Evolutionary conservation across 306 rosid genomes (phyloP).

Genomic region (Quillaja saponaria): DNA sequence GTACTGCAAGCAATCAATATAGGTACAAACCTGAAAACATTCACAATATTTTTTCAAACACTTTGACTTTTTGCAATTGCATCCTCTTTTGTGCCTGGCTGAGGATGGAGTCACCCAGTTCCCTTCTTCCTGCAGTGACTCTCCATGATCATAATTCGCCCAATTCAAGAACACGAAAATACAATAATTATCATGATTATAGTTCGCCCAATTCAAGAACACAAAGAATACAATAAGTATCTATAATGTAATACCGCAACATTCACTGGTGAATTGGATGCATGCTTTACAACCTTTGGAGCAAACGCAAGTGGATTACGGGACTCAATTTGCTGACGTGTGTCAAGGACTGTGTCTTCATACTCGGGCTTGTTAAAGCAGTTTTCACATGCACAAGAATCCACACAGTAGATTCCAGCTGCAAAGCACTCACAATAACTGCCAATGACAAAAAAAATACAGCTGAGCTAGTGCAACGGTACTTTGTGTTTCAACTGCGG

Average conservation of each 20-base stretch:
- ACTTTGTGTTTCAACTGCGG: too few relatives aligned
- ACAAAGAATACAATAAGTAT: too few relatives aligned
- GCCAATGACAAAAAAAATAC: too few relatives aligned
- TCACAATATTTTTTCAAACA: conserved; percentile 36
- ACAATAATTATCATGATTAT: too few relatives aligned
- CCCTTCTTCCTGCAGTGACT: conserved; percentile 28
- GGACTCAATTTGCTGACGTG: conserved; percentile 17
- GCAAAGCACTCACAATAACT: too few relatives aligned
- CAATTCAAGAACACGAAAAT: too few relatives aligned
- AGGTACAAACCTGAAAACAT: conserved; percentile 36
- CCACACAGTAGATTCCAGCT: conserved; percentile 30
- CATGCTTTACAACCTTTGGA: conserved; percentile 31
- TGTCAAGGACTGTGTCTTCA: conserved; percentile 19
- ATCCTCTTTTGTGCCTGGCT: conserved; percentile 43
- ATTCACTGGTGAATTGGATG: too few relatives aligned
- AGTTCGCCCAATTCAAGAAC: too few relatives aligned
- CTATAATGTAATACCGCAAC: too few relatives aligned
- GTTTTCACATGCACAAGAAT: conserved; percentile 30
- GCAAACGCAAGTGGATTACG: conserved; percentile 41
- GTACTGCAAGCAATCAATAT: conserved; percentile 6
- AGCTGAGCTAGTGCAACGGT: too few relatives aligned
- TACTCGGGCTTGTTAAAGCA: conserved; percentile 29
- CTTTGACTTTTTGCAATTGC: conserved; percentile 45
- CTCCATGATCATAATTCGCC: conserved; percentile 21
- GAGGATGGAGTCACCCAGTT: conserved; percentile 13